phyloP scores from a whole-genome alignment of 2,329 filamentous ascomycete genomes.

The Cladophialophora psammophila region DNA sequence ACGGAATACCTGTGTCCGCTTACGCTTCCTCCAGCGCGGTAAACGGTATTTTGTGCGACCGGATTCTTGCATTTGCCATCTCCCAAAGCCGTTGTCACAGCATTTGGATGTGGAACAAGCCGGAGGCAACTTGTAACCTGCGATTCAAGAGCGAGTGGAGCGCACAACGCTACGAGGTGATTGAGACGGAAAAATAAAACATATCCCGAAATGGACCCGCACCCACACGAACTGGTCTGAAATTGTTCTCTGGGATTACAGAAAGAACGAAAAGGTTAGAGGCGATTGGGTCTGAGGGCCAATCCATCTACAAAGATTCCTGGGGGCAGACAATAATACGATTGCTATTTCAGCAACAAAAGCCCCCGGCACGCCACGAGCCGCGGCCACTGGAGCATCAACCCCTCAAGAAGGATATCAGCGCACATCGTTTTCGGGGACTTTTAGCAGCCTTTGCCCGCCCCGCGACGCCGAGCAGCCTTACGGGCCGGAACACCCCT shows the following conservation, averaged over 20 bases:
- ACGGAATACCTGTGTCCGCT: slow-evolving; percentile 9
- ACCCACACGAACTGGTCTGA: slow-evolving; percentile 25
- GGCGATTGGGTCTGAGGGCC: slow-evolving; percentile 3
- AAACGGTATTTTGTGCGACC: slow-evolving; percentile 27
- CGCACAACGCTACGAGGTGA: slow-evolving; percentile 20
- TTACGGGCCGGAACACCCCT: slow-evolving; percentile 2
- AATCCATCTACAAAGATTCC: slow-evolving; percentile 2
- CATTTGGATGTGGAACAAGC: slow-evolving; percentile 25
- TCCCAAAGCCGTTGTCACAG: slow-evolving; percentile 26
- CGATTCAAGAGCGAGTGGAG: slow-evolving; percentile 14
- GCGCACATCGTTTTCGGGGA: slow-evolving; percentile 2
- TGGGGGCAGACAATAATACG: slow-evolving; percentile 16
- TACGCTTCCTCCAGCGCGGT: slow-evolving; percentile 17
- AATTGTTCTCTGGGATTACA: slow-evolving; percentile 8
- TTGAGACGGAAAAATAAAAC: slow-evolving; percentile 16
- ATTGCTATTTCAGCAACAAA: slow-evolving; percentile 20
- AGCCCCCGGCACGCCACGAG: slow-evolving; percentile 33
- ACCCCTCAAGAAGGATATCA: slow-evolving; percentile 10
- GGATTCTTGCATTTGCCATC: slow-evolving; percentile 26
- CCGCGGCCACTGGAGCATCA: slow-evolving; percentile 15
- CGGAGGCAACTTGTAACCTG: slow-evolving; percentile 14
- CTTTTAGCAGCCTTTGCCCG: slow-evolving; percentile 10
- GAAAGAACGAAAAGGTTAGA: slow-evolving; percentile 11
- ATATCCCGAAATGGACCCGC: slow-evolving; percentile 23
- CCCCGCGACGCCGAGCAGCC: slow-evolving; percentile 5